phyloP scores from a whole-genome alignment of 2,329 filamentous ascomycete species.

The Xylariaceae sp. region DNA sequence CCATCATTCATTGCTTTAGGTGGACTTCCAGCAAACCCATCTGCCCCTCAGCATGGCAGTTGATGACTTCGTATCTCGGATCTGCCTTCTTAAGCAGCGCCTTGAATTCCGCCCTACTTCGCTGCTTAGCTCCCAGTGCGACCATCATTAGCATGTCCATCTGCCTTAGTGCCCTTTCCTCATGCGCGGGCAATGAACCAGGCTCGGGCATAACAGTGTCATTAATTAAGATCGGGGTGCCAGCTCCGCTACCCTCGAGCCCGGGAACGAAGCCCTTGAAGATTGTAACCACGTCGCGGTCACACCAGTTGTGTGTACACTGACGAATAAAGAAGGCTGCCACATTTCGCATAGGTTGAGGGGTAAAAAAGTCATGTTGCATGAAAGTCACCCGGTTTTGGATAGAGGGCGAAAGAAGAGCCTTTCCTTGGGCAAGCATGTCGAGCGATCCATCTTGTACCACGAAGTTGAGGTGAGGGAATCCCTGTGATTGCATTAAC shows the following conservation, averaged over 20 bases:
- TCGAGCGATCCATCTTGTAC: slow-evolving; percentile 33
- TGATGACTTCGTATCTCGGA: slow-evolving; percentile 8
- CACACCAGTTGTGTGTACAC: slow-evolving; percentile 29
- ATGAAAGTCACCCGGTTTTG: slow-evolving; percentile 28
- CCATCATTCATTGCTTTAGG: background rate
- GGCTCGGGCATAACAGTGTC: slow-evolving; percentile 8
- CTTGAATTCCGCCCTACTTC: slow-evolving; percentile 12
- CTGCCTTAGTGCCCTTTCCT: slow-evolving; percentile 1
- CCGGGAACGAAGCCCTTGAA: slow-evolving; percentile 14
- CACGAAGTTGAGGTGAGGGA: slow-evolving; percentile 28
- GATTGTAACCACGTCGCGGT: slow-evolving; percentile 19
- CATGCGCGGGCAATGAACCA: background rate
- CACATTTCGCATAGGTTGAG: slow-evolving; percentile 31
- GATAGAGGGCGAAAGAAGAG: slow-evolving; percentile 13
- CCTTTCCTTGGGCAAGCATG: slow-evolving; percentile 33
- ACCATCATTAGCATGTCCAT: slow-evolving; percentile 18
- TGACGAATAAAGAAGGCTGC: slow-evolving; percentile 37
- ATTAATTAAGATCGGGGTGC: slow-evolving; percentile 21
- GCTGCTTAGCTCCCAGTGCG: slow-evolving; percentile 8
- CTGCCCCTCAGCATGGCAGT: background rate
- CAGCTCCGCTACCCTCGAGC: slow-evolving; percentile 5
- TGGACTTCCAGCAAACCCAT: slow-evolving; percentile 17
- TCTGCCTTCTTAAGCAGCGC: slow-evolving; percentile 16
- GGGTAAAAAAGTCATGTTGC: slow-evolving; percentile 38
- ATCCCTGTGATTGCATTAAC: background rate